These are phyloP conservation scores for Delonix regia DNA, from an alignment of 306 rosid species.

Conservation along the genomic window DNA sequence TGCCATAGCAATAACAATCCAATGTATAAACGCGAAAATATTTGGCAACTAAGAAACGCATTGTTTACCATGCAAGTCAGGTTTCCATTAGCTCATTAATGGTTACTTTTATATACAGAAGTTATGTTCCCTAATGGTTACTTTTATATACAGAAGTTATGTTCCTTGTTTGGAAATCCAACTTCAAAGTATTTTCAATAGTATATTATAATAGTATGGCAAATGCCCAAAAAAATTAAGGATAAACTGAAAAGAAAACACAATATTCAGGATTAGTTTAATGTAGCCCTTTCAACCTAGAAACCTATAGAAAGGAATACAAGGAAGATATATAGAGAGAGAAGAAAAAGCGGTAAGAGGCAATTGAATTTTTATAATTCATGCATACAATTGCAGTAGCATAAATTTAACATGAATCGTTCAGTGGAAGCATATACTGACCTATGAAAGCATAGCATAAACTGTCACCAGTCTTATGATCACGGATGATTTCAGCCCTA, in stretches of 20 bases:
- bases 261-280: neutral
- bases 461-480: conserved; percentile 90
- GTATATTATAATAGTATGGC: neutral
- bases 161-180: neutral
- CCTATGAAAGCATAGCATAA: conserved; percentile 95
- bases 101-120: neutral
- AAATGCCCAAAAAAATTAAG: neutral
- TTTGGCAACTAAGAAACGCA: neutral
- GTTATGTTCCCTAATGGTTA: too few relatives aligned
- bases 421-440: conserved; percentile 44
- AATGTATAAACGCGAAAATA: neutral
- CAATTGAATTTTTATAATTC: conserved; percentile 3
- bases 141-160: neutral
- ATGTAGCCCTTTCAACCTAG: neutral
- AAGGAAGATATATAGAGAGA: neutral
- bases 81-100: neutral
- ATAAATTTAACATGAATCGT: conserved; percentile 18
- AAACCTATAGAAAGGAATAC: conserved; percentile 1
- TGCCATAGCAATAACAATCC: conserved; percentile 10
- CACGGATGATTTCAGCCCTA: conserved; percentile 97
- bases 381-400: conserved; percentile 23
- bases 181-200: too few relatives aligned
- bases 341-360: neutral
- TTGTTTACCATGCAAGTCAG: neutral
- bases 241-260: neutral